These are phyloP conservation scores for Hypoxylon lenormandii DNA, from an alignment of 495 filamentous ascomycete genomes.

Conservation along the genomic window DNA sequence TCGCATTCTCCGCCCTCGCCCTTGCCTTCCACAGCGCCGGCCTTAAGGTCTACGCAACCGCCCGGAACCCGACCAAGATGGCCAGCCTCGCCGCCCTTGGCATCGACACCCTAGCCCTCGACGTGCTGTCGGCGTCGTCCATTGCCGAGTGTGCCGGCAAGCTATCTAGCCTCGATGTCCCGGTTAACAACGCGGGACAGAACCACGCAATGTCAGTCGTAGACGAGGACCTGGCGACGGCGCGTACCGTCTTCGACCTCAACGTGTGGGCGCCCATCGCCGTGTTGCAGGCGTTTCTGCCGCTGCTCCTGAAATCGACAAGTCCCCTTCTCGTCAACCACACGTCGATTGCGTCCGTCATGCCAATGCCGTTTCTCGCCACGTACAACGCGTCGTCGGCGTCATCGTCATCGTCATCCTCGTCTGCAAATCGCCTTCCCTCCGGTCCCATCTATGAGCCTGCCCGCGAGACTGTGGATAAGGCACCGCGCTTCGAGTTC, in stretches of 20 bases:
- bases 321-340: conserved; percentile 45
- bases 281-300: conserved; percentile 60
- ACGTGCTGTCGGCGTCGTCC: conserved; percentile 51
- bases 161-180: conserved; percentile 55
- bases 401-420: neutral
- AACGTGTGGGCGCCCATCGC: conserved; percentile 63
- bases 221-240: conserved; percentile 33
- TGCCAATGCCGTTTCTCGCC: conserved; percentile 39
- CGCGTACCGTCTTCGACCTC: conserved; percentile 58
- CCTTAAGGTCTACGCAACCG: conserved; percentile 59
- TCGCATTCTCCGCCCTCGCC: conserved; percentile 56
- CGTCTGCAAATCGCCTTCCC: conserved; percentile 3
- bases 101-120: conserved; percentile 52
- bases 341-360: conserved; percentile 25
- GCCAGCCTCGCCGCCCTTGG: conserved; percentile 27
- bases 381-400: conserved; percentile 48
- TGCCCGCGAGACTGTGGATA: conserved; percentile 24
- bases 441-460: conserved; percentile 13
- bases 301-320: conserved; percentile 56
- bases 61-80: conserved; percentile 57
- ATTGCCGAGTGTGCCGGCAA: conserved; percentile 33
- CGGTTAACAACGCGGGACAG: conserved; percentile 64
- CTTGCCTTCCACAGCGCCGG: conserved; percentile 51
- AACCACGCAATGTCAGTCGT: conserved; percentile 48
- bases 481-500: neutral